A percentile compares a stretch with the other conserved stretches of the same genome.
Conservation (phyloP, 208 protist species). For the Porcisia hertigi region DNA sequence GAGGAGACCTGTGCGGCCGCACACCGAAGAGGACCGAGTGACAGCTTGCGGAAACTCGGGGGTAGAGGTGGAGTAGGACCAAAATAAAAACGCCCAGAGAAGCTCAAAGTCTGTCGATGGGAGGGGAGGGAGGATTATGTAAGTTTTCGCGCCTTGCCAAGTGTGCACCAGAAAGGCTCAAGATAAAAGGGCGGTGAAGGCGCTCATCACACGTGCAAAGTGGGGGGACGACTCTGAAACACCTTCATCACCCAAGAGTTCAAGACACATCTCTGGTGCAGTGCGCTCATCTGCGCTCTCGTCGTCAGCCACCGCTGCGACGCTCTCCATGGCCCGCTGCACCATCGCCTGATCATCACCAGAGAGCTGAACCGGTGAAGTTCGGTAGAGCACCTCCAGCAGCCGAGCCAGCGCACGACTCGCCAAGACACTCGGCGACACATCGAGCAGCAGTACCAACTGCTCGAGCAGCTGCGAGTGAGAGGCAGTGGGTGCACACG, state of each 20-base stretch:
- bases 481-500: background rate
- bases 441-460: constrained; percentile 72
- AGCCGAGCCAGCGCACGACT: constrained; percentile 28
- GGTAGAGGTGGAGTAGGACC: background rate
- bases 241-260: constrained; percentile 63
- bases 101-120: background rate
- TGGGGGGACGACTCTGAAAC: constrained; percentile 38
- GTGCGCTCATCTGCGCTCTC: constrained; percentile 29
- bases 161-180: background rate
- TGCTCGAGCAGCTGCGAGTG: constrained; percentile 43
- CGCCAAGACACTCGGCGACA: constrained; percentile 47
- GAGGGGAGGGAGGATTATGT: background rate
- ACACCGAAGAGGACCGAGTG: background rate
- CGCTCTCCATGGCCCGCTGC: constrained; percentile 26
- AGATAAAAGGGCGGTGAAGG: constrained; percentile 25
- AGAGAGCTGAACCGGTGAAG: background rate
- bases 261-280: constrained; percentile 58
- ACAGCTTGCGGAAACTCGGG: too few species aligned
- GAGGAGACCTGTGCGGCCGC: background rate
- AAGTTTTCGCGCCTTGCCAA: background rate
- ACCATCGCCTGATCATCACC: constrained; percentile 50
- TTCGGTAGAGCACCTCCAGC: constrained; percentile 10
- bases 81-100: background rate
- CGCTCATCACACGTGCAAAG: constrained; percentile 33
- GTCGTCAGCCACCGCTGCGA: constrained; percentile 16